These are phyloP conservation scores for Phytophthora crassamura DNA, from an alignment of 352 stramenopile species.

Conservation along the genomic window DNA sequence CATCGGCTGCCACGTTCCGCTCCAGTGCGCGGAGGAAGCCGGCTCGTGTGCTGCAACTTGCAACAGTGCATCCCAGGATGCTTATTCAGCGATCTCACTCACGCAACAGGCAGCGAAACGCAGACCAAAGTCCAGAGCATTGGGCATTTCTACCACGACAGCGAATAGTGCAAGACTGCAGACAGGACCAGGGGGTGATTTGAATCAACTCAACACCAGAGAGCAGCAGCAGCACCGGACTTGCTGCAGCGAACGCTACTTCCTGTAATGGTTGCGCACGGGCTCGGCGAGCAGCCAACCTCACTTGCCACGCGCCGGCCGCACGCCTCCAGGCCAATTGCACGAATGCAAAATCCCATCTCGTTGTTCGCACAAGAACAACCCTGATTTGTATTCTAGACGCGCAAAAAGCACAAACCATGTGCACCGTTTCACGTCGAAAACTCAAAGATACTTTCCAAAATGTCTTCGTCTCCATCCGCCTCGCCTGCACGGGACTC, in stretches of 20 bases:
- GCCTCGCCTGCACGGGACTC: too few species aligned
- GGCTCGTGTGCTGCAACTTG: slow-evolving; percentile 1
- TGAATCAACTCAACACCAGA: slow-evolving; percentile 20
- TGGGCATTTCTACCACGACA: not conserved
- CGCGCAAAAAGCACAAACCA: too few species aligned
- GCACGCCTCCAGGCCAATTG: slow-evolving; percentile 22
- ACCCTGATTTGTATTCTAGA: not conserved
- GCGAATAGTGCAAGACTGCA: not conserved
- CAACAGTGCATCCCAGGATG: slow-evolving; percentile 2
- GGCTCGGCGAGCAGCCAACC: slow-evolving; percentile 6
- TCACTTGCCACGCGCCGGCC: slow-evolving; percentile 17
- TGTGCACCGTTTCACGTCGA: not conserved
- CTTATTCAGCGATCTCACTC: slow-evolving; percentile 17
- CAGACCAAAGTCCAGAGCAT: too few species aligned
- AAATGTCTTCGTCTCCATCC: not conserved
- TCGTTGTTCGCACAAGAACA: not conserved
- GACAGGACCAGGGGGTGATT: slow-evolving; percentile 27
- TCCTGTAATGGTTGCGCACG: slow-evolving; percentile 13
- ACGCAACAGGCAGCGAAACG: not conserved
- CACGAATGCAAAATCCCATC: not conserved
- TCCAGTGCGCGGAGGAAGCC: slow-evolving; percentile 7
- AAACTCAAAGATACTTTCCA: slow-evolving; percentile 10
- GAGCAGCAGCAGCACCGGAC: slow-evolving; percentile 11
- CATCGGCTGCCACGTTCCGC: slow-evolving; percentile 1
- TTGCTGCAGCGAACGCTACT: not conserved